A percentile compares a stretch with the other conserved stretches of the same genome.
Evolutionary conservation across 805 yeast genomes (phyloP).

Genomic region (Saturnispora silvae): DNA sequence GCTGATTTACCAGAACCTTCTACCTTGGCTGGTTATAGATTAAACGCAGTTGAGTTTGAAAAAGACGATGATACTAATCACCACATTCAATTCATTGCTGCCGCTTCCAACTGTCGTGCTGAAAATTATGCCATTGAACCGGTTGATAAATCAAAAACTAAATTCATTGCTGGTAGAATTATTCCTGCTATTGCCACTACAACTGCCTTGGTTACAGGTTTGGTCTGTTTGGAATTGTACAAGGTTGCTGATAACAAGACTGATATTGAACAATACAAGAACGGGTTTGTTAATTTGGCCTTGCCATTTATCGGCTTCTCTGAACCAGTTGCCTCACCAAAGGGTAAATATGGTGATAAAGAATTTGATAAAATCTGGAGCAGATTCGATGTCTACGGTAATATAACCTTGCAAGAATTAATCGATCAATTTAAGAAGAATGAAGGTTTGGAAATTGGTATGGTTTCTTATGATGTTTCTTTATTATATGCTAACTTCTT

Average conservation of each 20-base stretch:
- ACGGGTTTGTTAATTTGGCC: slow-evolving; percentile 87
- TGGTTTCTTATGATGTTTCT: slow-evolving; percentile 88
- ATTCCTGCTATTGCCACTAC: slow-evolving; percentile 99
- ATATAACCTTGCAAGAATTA: slow-evolving; percentile 38
- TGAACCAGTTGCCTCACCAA: slow-evolving; percentile 83
- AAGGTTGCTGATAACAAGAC: slow-evolving; percentile 73
- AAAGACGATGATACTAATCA: slow-evolving; percentile 96
- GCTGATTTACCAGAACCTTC: slow-evolving; percentile 82
- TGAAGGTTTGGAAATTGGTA: slow-evolving; percentile 79
- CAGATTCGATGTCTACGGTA: slow-evolving; percentile 72
- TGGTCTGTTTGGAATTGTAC: slow-evolving; percentile 83
- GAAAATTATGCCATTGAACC: slow-evolving; percentile 79
- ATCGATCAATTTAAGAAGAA: slow-evolving; percentile 52
- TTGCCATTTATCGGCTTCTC: slow-evolving; percentile 95
- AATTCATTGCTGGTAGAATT: slow-evolving; percentile 95
- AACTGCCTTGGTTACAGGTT: slow-evolving; percentile 94
- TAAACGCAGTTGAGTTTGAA: slow-evolving; percentile 88
- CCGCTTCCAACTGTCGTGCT: slow-evolving; percentile 96
- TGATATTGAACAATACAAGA: slow-evolving; percentile 77
- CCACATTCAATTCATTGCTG: slow-evolving; percentile 91
- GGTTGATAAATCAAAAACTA: slow-evolving; percentile 83
- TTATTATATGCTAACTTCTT: slow-evolving; percentile 86
- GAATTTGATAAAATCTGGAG: slow-evolving; percentile 90
- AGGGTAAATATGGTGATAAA: slow-evolving; percentile 70
- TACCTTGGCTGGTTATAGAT: slow-evolving; percentile 76